Conservation (phyloP, 2,329 filamentous ascomycete species). For the Aschersonia sp. region DNA sequence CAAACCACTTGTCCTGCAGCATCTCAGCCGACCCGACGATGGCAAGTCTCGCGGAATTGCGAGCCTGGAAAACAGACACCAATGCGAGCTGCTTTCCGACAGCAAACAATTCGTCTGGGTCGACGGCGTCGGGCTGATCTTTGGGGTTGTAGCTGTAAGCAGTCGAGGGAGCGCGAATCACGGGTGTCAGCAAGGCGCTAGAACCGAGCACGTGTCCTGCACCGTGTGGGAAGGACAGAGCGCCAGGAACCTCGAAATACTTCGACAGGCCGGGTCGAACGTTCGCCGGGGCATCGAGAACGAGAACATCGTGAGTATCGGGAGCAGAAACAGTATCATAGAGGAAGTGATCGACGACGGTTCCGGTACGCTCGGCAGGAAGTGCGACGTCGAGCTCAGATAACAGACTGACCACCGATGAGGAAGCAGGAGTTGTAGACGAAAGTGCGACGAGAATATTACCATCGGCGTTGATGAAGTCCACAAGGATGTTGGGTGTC, state of each 20-base stretch:
- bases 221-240: constrained; percentile 69
- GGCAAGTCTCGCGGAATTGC: constrained; percentile 82
- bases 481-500: constrained; percentile 70
- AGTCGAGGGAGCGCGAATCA: constrained; percentile 69
- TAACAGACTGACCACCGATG: constrained; percentile 62
- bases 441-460: constrained; percentile 84
- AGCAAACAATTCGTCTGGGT: constrained; percentile 66
- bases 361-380: constrained; percentile 69
- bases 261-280: constrained; percentile 56
- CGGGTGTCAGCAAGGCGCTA: constrained; percentile 61
- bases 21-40: constrained; percentile 78
- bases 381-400: constrained; percentile 79
- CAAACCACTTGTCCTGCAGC: constrained; percentile 80
- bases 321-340: constrained; percentile 64
- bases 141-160: constrained; percentile 92
- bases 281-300: constrained; percentile 54
- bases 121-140: constrained; percentile 54
- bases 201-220: constrained; percentile 73
- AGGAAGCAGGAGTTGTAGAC: constrained; percentile 52
- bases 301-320: constrained; percentile 78
- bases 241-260: constrained; percentile 48
- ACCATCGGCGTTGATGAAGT: constrained; percentile 83
- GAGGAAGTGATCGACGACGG: constrained; percentile 92
- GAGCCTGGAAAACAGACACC: constrained; percentile 75
- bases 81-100: constrained; percentile 72